Base-by-base conservation (phyloP, 2,329 filamentous ascomycete genomes). In the Neopestalotiopsis sp. region DNA sequence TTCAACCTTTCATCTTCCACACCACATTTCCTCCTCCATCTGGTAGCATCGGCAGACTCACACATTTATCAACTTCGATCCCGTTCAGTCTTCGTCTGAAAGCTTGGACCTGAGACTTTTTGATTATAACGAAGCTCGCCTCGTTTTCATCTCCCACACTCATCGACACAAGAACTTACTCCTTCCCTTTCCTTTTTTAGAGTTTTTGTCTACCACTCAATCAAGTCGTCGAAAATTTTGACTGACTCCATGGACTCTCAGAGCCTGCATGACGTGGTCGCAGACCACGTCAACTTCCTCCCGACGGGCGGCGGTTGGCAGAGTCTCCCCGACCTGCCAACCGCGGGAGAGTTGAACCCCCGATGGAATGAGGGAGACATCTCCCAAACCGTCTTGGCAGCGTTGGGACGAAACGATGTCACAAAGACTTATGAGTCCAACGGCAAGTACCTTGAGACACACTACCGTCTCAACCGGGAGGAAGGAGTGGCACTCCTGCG, bases 381-480 rank as follows among this genome's bases (percentile, higher is more conserved):
- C 14, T 20, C 20, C 34, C 70, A 61, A 2, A 66, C 69, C 76
- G 81, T 77, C 74, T 73, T 70, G 9, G 74, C 83, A 2, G 73
- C 79, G 4, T 76, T 90, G 0, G 79, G 82, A 0, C 74, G 81
- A 0, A 94, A 94, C 73, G 81, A 81, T 6, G 81, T 90, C 24
- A 71, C 86, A 0, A 83, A 84, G 0, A 82, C 89, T 0, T 95
- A 91, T 84, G 71, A 79, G 0, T 88, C 84, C 4, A 91, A 88
- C 61, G 84, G 89, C 1, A 83, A 85, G 0, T 97, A 97, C 69
- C 82, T 97, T 0, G 83, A 88, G 40, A 87, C 89, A 0, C 93
- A 97, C 64, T 97, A 96, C 76, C 84, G 89, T 3, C 86, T 97
- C 1, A 84, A 94, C 7, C 87, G 94, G 2, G 92, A 94, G 75